phyloP scores from a whole-genome alignment of 371 early-diverging fungal genomes.

The Nosema muscidifuracis region DNA sequence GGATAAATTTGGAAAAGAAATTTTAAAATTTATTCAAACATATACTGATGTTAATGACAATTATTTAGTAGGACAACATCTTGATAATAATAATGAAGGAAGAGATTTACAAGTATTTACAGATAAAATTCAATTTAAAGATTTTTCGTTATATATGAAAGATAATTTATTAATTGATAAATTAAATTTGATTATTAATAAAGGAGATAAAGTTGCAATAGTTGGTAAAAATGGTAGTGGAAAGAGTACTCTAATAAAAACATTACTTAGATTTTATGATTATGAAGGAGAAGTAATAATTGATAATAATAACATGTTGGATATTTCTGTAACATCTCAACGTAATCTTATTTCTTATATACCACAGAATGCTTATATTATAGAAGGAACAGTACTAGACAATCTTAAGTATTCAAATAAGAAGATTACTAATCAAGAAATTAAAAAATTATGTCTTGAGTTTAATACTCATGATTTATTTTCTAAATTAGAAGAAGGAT shows the following conservation, averaged over 20 bases:
- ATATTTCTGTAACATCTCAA: conserved; percentile 24
- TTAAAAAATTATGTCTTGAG: conserved; percentile 19
- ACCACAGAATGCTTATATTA: conserved; percentile 52
- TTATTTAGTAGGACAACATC: background rate
- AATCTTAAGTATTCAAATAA: conserved; percentile 49
- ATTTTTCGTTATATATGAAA: background rate
- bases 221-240: conserved; percentile 66
- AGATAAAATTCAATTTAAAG: conserved; percentile 11
- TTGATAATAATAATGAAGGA: conserved; percentile 11
- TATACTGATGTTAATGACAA: conserved; percentile 3
- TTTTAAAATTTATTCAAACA: conserved; percentile 11
- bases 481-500: conserved; percentile 67
- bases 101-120: background rate
- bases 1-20: conserved; percentile 1
- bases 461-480: conserved; percentile 46
- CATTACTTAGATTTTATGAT: conserved; percentile 64
- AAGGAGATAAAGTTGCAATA: conserved; percentile 65
- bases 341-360: conserved; percentile 43
- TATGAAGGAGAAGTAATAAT: conserved; percentile 47
- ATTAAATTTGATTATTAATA: conserved; percentile 55
- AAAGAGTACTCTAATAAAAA: conserved; percentile 65
- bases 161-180: conserved; percentile 2
- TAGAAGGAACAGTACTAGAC: conserved; percentile 49
- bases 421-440: conserved; percentile 11
- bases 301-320: conserved; percentile 29